A percentile compares a stretch with the other conserved stretches of the same genome.
Conservation (phyloP, 176 grass and related monocot species). For the Oryza longistaminata region DNA sequence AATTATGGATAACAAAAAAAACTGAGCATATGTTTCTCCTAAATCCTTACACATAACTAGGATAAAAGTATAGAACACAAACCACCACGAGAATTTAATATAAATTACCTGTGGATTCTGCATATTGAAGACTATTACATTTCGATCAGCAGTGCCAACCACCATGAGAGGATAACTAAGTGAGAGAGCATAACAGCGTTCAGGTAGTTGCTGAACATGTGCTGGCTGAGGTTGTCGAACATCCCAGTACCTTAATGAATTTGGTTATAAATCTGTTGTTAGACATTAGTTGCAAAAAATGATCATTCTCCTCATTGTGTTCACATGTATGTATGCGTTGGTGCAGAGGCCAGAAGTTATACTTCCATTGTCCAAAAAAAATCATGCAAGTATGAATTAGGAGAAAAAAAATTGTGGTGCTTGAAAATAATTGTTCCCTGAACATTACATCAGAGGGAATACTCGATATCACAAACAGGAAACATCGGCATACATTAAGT, state of each 20-base stretch:
- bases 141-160: conserved; percentile 79
- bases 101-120: conserved; percentile 79
- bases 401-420: background rate
- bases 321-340: background rate
- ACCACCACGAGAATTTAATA: background rate
- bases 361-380: no score
- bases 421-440: conserved; percentile 24
- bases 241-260: conserved; percentile 75
- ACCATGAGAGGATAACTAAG: conserved; percentile 86
- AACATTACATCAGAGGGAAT: conserved; percentile 10
- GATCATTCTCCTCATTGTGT: background rate
- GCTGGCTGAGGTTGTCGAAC: conserved; percentile 75
- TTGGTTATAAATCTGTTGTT: background rate
- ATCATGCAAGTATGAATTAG: background rate
- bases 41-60: background rate
- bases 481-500: background rate
- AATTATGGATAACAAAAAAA: background rate
- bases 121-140: conserved; percentile 74
- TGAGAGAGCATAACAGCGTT: conserved; percentile 81
- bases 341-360: no score
- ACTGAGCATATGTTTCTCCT: background rate
- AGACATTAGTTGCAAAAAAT: background rate
- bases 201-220: conserved; percentile 83
- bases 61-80: background rate
- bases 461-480: background rate